Evolutionary conservation across 129 eudicot species (phyloP).

Genomic region (Flaveria robusta): DNA sequence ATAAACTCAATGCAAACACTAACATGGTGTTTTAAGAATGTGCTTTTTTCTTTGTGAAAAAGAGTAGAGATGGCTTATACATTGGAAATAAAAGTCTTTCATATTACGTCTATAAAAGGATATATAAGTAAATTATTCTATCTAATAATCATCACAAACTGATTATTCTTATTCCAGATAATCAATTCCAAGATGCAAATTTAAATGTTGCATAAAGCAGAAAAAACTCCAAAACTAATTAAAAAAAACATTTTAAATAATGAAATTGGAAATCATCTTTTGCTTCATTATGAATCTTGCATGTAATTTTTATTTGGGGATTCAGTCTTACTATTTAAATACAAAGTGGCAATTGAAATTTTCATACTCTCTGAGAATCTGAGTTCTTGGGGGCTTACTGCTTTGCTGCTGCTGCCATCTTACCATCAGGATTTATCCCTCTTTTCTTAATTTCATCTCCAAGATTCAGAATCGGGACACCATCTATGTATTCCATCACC

Average conservation of each 20-base stretch:
- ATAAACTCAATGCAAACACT: no score
- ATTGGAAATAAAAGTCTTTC: background rate
- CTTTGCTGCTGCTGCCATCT: slow-evolving; percentile 89
- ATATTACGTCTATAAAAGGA: background rate
- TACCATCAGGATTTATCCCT: slow-evolving; percentile 80
- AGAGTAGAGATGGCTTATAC: background rate
- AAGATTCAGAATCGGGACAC: slow-evolving; percentile 85
- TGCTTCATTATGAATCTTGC: background rate
- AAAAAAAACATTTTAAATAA: background rate
- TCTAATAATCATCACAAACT: background rate
- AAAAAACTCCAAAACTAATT: background rate
- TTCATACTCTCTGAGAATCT: slow-evolving; percentile 53
- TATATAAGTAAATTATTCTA: background rate
- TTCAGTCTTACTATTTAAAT: background rate
- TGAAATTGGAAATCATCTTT: background rate
- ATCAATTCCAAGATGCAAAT: background rate
- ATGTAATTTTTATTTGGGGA: background rate
- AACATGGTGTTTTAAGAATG: no score
- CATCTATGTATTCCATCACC: slow-evolving; percentile 93
- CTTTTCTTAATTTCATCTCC: slow-evolving; percentile 92
- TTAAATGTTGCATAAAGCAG: no score
- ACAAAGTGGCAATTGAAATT: slow-evolving; percentile 20
- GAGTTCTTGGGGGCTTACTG: slow-evolving; percentile 71
- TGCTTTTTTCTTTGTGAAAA: no score
- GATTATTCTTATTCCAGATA: background rate